A percentile compares a stretch with the other conserved stretches of the same genome.
Conservation (phyloP, 139 green algal genomes). For the Tetradesmus obliquus region DNA sequence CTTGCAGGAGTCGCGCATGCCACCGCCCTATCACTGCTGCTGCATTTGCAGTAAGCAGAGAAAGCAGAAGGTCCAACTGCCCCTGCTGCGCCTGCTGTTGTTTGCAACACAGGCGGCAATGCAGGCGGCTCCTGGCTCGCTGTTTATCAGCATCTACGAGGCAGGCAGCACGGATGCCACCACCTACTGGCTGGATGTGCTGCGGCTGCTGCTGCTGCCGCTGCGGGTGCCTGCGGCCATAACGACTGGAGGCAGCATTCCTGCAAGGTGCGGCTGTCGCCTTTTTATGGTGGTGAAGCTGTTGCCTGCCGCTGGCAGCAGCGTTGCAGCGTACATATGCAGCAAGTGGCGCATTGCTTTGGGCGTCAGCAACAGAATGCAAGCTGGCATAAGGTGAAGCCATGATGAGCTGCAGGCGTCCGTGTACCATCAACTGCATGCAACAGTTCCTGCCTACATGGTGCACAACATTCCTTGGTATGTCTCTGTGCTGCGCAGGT, state of each 20-base stretch:
- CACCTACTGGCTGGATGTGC: constrained; percentile 27
- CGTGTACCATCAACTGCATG: not conserved
- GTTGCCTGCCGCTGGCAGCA: too few relatives aligned
- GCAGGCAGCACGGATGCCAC: not conserved
- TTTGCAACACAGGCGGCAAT: not conserved
- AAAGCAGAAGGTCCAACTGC: not conserved
- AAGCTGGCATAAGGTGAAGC: not conserved
- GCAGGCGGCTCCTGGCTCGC: not conserved
- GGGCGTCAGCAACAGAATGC: too few relatives aligned
- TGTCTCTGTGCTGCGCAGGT: not conserved
- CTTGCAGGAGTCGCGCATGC: not conserved
- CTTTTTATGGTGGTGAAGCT: not conserved
- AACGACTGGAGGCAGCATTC: not conserved
- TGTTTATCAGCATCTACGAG: constrained; percentile 21
- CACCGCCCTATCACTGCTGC: too few relatives aligned
- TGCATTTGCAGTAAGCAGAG: not conserved
- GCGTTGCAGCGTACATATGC: too few relatives aligned
- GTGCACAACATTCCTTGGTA: not conserved
- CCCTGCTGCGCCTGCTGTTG: constrained; percentile 15
- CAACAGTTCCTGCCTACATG: not conserved
- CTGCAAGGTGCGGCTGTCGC: not conserved
- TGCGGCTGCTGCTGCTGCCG: constrained; percentile 41
- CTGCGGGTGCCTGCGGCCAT: constrained; percentile 11
- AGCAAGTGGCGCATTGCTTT: too few relatives aligned
- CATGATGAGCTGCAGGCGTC: not conserved